A percentile compares a stretch with the other conserved stretches of the same genome.
Evolutionary conservation across 805 yeast species (phyloP).

Genomic region (Pichia paraexigua): DNA sequence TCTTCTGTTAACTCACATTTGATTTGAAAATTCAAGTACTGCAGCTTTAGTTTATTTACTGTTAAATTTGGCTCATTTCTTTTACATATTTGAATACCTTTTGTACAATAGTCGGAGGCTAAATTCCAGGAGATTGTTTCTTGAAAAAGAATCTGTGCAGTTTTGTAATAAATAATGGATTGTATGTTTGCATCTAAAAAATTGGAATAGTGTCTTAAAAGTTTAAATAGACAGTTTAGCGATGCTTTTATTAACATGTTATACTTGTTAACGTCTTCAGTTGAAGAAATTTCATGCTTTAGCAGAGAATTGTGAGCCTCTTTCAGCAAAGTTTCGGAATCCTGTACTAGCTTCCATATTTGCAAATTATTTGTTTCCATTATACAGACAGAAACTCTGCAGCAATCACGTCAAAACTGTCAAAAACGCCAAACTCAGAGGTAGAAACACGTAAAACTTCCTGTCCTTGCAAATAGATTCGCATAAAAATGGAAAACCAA

Average conservation of each 20-base stretch:
- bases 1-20: slow-evolving; percentile 20
- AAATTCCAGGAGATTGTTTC: slow-evolving; percentile 36
- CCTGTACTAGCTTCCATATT: not conserved
- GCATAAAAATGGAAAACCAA: not conserved
- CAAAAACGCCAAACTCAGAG: not conserved
- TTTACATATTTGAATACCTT: slow-evolving; percentile 22
- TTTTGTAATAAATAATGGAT: slow-evolving; percentile 28
- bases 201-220: slow-evolving; percentile 25
- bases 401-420: not conserved
- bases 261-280: slow-evolving; percentile 20
- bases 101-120: slow-evolving; percentile 32
- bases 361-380: not conserved
- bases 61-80: slow-evolving; percentile 19
- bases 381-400: not conserved
- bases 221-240: slow-evolving; percentile 30
- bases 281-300: not conserved
- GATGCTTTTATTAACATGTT: slow-evolving; percentile 29
- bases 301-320: not conserved
- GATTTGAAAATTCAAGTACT: slow-evolving; percentile 32
- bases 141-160: slow-evolving; percentile 31
- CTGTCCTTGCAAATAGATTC: no score
- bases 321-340: not conserved
- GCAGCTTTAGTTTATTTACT: slow-evolving; percentile 25
- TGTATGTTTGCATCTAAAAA: slow-evolving; percentile 28
- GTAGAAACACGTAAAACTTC: not conserved